Conservation (phyloP, 164 flowering plant species). For the Aristolochia contorta region DNA sequence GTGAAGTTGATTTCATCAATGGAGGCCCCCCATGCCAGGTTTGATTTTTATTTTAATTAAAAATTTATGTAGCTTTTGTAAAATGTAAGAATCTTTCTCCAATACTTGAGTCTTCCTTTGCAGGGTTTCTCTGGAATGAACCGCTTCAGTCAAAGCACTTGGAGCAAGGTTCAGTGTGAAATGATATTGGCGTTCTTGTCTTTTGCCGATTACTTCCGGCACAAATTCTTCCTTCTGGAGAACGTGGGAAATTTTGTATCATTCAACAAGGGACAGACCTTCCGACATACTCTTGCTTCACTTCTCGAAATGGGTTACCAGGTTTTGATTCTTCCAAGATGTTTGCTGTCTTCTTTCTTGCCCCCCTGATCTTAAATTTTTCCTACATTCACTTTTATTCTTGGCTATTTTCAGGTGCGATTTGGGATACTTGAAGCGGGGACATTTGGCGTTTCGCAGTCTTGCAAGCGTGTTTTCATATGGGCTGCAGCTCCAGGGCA, state of each 20-base stretch:
- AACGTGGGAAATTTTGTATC: slow-evolving; percentile 88
- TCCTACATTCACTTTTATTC: not conserved
- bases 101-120: slow-evolving; percentile 1
- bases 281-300: slow-evolving; percentile 76
- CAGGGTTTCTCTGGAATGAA: slow-evolving; percentile 99
- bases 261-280: slow-evolving; percentile 93
- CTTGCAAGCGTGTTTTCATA: slow-evolving; percentile 85
- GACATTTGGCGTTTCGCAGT: slow-evolving; percentile 86
- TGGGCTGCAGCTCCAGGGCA: slow-evolving; percentile 97
- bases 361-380: not conserved
- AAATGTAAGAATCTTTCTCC: too few species aligned
- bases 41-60: not conserved
- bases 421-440: slow-evolving; percentile 97
- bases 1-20: slow-evolving; percentile 90
- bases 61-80: not conserved
- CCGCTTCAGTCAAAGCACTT: slow-evolving; percentile 76
- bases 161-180: slow-evolving; percentile 97
- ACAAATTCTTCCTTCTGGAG: slow-evolving; percentile 80
- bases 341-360: not conserved
- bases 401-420: slow-evolving; percentile 48
- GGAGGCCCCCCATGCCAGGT: slow-evolving; percentile 99
- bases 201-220: slow-evolving; percentile 83
- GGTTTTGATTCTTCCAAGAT: slow-evolving; percentile 29
- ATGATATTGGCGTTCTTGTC: slow-evolving; percentile 94
- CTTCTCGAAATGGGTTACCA: slow-evolving; percentile 98